These are phyloP conservation scores for Chrysoporthe puriensis DNA, from an alignment of 2,329 filamentous ascomycete genomes.

Conservation along the genomic window DNA sequence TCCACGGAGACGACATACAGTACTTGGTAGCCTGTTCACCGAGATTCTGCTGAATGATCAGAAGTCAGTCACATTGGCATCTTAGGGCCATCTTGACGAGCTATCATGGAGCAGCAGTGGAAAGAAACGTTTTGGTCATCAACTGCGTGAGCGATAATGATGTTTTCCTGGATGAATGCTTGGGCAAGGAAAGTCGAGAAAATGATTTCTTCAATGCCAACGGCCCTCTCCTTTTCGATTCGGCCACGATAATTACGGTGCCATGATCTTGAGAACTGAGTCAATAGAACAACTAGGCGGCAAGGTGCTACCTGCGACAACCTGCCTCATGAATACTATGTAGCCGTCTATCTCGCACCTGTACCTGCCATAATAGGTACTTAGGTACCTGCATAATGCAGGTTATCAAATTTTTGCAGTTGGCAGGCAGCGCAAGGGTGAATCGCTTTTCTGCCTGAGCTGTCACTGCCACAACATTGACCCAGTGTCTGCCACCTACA, in stretches of 20 bases:
- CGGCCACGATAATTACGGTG: slow-evolving; percentile 29
- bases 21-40: no score
- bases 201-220: slow-evolving; percentile 35
- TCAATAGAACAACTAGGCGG: not conserved
- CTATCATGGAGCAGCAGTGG: not conserved
- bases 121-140: slow-evolving; percentile 43
- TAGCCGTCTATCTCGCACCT: not conserved
- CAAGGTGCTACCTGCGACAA: no score
- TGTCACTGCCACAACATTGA: not conserved
- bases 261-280: no score
- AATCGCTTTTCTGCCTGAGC: not conserved
- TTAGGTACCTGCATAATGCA: not conserved
- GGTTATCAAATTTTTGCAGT: not conserved
- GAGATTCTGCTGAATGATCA: no score
- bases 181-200: slow-evolving; percentile 37
- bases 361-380: not conserved
- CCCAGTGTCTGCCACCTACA: not conserved
- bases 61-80: no score
- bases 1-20: no score
- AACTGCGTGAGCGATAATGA: slow-evolving; percentile 45
- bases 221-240: slow-evolving; percentile 33
- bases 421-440: not conserved
- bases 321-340: not conserved
- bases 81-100: not conserved
- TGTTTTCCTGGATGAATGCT: slow-evolving; percentile 49